A percentile compares a stretch with the other conserved stretches of the same genome.
These are phyloP conservation scores for Termitomyces sp. DNA, from an alignment of 1,284 basidiomycete genomes.

Conservation along the genomic window DNA sequence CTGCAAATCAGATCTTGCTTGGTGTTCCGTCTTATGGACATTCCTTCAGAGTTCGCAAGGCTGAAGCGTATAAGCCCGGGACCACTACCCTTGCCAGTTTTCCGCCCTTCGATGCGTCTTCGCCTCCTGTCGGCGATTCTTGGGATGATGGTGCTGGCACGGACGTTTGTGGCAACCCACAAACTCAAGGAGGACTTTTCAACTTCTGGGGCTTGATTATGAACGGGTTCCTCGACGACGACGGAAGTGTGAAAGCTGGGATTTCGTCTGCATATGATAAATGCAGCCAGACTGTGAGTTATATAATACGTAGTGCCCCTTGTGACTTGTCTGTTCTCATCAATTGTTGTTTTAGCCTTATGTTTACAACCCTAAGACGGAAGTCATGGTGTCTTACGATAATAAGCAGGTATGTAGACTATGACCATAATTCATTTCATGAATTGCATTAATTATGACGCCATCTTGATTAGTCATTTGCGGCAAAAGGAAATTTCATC, in stretches of 20 bases:
- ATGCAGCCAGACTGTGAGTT: slow-evolving; percentile 68
- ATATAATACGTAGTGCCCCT: neutral
- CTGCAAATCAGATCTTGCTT: slow-evolving; percentile 59
- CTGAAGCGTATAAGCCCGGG: slow-evolving; percentile 35
- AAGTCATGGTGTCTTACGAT: slow-evolving; percentile 66
- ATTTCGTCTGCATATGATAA: slow-evolving; percentile 51
- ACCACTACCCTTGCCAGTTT: slow-evolving; percentile 37
- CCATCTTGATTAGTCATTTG: slow-evolving; percentile 35
- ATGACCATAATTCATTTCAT: slow-evolving; percentile 24
- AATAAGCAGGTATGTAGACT: slow-evolving; percentile 35
- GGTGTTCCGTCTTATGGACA: slow-evolving; percentile 80
- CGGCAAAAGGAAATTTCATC: slow-evolving; percentile 54
- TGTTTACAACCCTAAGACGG: slow-evolving; percentile 50
- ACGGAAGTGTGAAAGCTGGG: slow-evolving; percentile 46
- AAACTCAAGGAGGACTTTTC: slow-evolving; percentile 41
- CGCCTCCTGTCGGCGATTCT: slow-evolving; percentile 49
- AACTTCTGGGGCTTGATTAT: slow-evolving; percentile 61
- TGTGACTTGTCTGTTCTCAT: neutral
- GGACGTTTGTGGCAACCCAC: slow-evolving; percentile 50
- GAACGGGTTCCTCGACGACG: slow-evolving; percentile 45
- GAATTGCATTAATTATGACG: neutral
- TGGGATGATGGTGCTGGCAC: slow-evolving; percentile 42
- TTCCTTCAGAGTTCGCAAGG: slow-evolving; percentile 44
- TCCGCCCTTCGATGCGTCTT: slow-evolving; percentile 44
- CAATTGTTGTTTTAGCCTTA: slow-evolving; percentile 44